Percentiles rank a stretch among this genome's conserved stretches.
phyloP scores from a whole-genome alignment of 164 flowering plant genomes.

The Chimonanthus praecox region DNA sequence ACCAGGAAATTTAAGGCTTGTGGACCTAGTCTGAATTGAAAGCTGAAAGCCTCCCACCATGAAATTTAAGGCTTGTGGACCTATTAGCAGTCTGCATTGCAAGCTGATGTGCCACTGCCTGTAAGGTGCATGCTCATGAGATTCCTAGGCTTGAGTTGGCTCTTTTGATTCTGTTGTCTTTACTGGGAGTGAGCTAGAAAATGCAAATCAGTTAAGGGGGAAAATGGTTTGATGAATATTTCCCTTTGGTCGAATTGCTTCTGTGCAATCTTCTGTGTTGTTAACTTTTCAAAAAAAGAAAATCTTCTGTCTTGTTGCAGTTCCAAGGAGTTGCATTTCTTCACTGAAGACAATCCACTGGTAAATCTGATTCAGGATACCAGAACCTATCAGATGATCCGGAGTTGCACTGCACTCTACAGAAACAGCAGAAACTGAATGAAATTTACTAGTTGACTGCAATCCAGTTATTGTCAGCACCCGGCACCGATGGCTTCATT shows the following conservation, averaged over 20 bases:
- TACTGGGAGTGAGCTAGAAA: neutral
- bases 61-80: neutral
- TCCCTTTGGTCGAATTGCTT: neutral
- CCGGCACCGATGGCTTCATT: too few species aligned
- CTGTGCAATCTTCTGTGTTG: neutral
- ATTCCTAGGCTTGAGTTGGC: neutral
- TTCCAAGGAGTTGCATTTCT: neutral
- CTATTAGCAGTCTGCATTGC: neutral
- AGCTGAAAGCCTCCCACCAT: neutral
- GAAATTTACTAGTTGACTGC: too few species aligned
- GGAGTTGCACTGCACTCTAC: too few species aligned
- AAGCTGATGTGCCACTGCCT: neutral
- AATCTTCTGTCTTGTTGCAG: neutral
- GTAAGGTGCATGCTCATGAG: neutral
- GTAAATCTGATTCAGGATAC: neutral
- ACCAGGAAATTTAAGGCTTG: neutral
- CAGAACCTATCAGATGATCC: too few species aligned
- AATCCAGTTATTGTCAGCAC: too few species aligned
- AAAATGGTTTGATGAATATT: too few species aligned
- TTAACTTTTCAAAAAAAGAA: too few species aligned
- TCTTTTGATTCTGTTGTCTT: neutral
- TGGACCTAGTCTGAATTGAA: neutral
- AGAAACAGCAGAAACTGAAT: too few species aligned
- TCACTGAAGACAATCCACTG: neutral
- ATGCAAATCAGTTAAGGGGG: neutral